Base-by-base conservation (phyloP, 2,329 filamentous ascomycete species). In the Penicillium expansum region DNA sequence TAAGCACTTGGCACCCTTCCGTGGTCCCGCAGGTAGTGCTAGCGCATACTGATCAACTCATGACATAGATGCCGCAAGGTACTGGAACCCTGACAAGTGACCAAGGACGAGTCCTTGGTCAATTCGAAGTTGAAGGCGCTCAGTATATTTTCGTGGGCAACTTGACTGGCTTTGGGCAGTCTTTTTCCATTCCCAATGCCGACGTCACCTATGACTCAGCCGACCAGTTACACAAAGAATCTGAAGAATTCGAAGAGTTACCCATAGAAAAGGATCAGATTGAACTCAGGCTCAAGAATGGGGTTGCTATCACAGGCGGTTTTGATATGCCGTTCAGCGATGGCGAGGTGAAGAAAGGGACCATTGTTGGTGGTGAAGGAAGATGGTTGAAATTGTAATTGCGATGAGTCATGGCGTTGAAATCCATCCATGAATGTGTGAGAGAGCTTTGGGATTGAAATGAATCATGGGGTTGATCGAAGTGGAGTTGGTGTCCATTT, bases 281-380 rank as follows among this genome's bases (percentile, higher is more conserved):
- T 37, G 18, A 48, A 48, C 41, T 58, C 18, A 45, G 29, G 8
- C 38, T 58, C 38, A 45, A 50, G 47, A 58, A 55, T 9, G 56
- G 56, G 22, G 47, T 58, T 22, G 29, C 47, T 6, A 55, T 58
- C 20, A 55, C 47, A 11, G 56, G 56, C 27, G 47, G 52, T 1
- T 58, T 58, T 35, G 56, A 58, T 32, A 58, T 55, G 52, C 56
- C 56, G 3, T 58, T 55, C n/a, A 55, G 52, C 22, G 47, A 55
- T 20, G 29, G 33, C 16, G 51, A 58, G 20, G 45, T 55, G 13
- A 55, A 55, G 35, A 41, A 47, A 10, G 44, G 39, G n/a, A 27
- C 45, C n/a, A 14, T 44, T 42, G 33, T 50, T 41, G 41, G 45
- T 4, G 56, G 56, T 9, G 27, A 18, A 8, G 56, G 56, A 5